Conservation (phyloP, 257 asterid species). For the Misopates orontium region DNA sequence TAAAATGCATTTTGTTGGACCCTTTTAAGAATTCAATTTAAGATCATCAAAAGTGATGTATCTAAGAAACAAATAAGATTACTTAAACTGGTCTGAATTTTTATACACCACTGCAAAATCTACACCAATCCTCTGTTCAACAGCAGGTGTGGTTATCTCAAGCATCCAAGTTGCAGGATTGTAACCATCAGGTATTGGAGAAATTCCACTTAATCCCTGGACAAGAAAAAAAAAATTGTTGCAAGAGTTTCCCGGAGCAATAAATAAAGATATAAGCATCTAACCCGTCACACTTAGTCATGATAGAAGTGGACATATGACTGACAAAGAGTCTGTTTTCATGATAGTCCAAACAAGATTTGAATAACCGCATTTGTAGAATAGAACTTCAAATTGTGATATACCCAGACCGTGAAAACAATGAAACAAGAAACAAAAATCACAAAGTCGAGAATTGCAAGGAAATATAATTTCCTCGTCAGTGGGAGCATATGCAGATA, state of each 20-base stretch:
- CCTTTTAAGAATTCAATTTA: not conserved
- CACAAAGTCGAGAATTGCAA: not conserved
- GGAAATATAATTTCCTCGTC: not conserved
- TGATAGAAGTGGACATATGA: not conserved
- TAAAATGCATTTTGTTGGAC: not conserved
- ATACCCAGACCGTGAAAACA: not conserved
- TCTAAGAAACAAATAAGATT: conserved; percentile 19
- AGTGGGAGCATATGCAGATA: conserved; percentile 1
- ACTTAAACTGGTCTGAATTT: conserved; percentile 67
- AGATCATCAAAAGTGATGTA: not conserved
- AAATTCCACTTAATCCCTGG: conserved; percentile 60
- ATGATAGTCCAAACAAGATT: not conserved
- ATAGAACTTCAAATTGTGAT: not conserved
- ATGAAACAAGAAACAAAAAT: not conserved
- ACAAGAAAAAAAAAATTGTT: conserved; percentile 6
- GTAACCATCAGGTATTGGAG: conserved; percentile 63
- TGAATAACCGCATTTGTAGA: not conserved
- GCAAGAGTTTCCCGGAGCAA: conserved; percentile 2
- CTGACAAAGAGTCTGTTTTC: not conserved
- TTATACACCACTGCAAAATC: conserved; percentile 66
- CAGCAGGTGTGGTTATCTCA: conserved; percentile 72
- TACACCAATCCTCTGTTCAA: conserved; percentile 58
- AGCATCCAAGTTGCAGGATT: conserved; percentile 99
- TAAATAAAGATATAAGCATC: not conserved
- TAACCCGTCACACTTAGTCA: not conserved